Percentiles rank a stretch among this genome's conserved stretches.
These are phyloP conservation scores for Pythium utonaiense DNA, from an alignment of 352 stramenopile genomes.

Conservation along the genomic window DNA sequence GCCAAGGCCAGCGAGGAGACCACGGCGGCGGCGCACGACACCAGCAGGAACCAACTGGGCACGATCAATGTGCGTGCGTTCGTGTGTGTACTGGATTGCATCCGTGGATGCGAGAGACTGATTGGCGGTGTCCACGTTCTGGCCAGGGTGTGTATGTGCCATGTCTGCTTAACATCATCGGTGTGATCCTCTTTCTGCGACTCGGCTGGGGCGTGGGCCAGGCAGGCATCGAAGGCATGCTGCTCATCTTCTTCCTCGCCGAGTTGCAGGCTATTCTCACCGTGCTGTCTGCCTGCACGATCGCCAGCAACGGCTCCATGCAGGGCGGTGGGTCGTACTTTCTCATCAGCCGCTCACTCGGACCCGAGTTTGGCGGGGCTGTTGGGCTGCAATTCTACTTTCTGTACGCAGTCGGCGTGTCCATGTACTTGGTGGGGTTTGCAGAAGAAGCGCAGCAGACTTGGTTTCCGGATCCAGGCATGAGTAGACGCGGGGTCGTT, in stretches of 20 bases:
- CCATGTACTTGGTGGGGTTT: slow-evolving; percentile 81
- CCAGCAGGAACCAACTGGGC: slow-evolving; percentile 31
- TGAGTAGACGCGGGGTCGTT: slow-evolving; percentile 41
- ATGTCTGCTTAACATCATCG: slow-evolving; percentile 89
- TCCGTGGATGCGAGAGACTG: too few relatives aligned
- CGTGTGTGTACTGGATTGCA: not conserved
- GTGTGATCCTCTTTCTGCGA: slow-evolving; percentile 87
- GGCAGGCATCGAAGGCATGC: slow-evolving; percentile 67
- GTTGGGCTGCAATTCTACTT: slow-evolving; percentile 91
- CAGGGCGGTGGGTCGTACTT: slow-evolving; percentile 62
- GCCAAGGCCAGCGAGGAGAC: slow-evolving; percentile 6
- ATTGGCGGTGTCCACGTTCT: not conserved
- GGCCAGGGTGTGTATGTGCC: slow-evolving; percentile 87
- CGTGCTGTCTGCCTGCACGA: slow-evolving; percentile 71
- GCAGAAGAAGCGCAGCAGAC: slow-evolving; percentile 62
- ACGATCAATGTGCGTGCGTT: slow-evolving; percentile 37
- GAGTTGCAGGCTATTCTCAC: slow-evolving; percentile 69
- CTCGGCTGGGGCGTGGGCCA: slow-evolving; percentile 84
- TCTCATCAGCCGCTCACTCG: slow-evolving; percentile 67
- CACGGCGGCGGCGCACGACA: not conserved
- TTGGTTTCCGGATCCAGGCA: slow-evolving; percentile 35
- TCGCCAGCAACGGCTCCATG: slow-evolving; percentile 87
- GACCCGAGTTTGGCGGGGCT: slow-evolving; percentile 83
- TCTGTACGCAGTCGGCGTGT: slow-evolving; percentile 58
- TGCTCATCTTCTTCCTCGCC: slow-evolving; percentile 67